Evolutionary conservation across 257 asterid species (phyloP).

Genomic region (Echites panduratus): DNA sequence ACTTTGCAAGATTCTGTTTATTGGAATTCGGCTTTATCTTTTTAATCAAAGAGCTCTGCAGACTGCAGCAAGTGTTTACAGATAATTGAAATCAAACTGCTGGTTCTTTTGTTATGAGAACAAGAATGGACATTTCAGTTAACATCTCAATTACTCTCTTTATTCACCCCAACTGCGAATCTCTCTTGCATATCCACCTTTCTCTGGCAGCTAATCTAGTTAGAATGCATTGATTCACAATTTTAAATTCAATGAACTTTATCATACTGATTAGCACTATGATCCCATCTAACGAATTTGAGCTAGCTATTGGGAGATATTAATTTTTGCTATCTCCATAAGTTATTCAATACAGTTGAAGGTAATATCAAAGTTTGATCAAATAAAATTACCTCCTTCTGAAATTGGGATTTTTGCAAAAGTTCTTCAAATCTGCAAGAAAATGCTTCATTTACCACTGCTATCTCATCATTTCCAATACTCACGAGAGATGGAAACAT

Average conservation of each 20-base stretch:
- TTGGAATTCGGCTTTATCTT: background rate
- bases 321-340: background rate
- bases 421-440: slow-evolving; percentile 44
- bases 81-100: background rate
- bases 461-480: slow-evolving; percentile 51
- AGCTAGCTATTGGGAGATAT: background rate
- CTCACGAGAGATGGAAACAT: slow-evolving; percentile 58
- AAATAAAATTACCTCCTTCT: slow-evolving; percentile 43
- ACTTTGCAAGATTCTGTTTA: background rate
- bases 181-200: background rate
- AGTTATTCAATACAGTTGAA: background rate
- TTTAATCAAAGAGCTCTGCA: background rate
- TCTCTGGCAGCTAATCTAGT: background rate
- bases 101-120: background rate
- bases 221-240: no score
- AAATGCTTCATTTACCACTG: slow-evolving; percentile 61
- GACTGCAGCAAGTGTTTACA: background rate
- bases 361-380: background rate
- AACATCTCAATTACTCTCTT: background rate
- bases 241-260: background rate
- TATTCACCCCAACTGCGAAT: background rate
- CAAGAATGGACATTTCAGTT: background rate
- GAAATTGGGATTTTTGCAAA: slow-evolving; percentile 40
- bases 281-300: background rate
- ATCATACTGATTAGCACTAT: background rate